Evolutionary conservation across 306 rosid species (phyloP), one percentile per base, ranked within the genome.

Genomic region (Prunus mongolica): DNA sequence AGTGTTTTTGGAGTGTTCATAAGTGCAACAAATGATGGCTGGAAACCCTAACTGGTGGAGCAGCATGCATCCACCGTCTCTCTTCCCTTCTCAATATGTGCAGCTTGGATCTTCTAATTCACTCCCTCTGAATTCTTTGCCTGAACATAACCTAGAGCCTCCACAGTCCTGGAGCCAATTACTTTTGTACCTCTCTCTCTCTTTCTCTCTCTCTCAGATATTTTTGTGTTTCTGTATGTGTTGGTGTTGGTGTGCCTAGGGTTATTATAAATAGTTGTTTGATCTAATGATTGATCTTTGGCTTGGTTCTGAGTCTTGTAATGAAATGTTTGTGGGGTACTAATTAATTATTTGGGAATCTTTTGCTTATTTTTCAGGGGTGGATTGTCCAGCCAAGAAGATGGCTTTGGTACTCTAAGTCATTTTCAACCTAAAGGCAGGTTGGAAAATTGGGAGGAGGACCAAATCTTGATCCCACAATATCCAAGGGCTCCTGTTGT

Each of bases 41-140:
- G 91, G 92, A 77, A 89, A 91, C 96, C 97, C 97, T 87, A 93
- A 88, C 79, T 91, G 97, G 96, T 93, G 98, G 97, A 84, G 78
- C 84, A 88, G 77, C 81, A 88, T 88, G 88, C 82, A 84, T 93
- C 86, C 89, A 86, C 91, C 93, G 61, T 82, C 96, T 90, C 80
- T 87, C 85, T 82, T 81, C 73, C 85, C 93, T 87, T 76, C 89
- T 45, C 92, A 83, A 28, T 86, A 78, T 82, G 71, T 83, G 66
- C 69, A 58, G 66, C 73, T 86, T 87, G 90, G 91, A 83, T 85
- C 88, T 82, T 82, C 93, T 79, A 72, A 4, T 72, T 55, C 71
- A 74, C 69, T 65, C 34, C 58, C 78, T 45, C 84, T 87, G 78
- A 58, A 79, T 79, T 78, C 85, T 69, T 80, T 86, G 74, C 47